A percentile compares a stretch with the other conserved stretches of the same genome.
Evolutionary conservation across 176 grass and related monocot genomes (phyloP).

Genomic region (Oryza australiensis): DNA sequence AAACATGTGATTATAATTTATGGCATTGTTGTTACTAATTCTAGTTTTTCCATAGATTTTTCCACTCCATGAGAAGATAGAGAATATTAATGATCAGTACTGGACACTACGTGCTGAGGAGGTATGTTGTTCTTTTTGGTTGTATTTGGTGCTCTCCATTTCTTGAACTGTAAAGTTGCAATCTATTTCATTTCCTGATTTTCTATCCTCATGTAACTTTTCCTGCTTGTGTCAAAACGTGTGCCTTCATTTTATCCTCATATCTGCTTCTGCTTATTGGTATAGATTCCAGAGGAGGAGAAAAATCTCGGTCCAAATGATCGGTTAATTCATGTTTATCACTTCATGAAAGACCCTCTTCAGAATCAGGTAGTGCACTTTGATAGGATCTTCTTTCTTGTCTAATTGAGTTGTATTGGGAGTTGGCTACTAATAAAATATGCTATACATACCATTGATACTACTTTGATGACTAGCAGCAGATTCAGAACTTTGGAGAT

Average conservation of each 20-base stretch:
- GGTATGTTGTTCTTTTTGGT: conserved; percentile 49
- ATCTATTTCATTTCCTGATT: not conserved
- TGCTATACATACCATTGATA: conserved; percentile 11
- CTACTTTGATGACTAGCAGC: conserved; percentile 41
- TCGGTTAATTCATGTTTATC: conserved; percentile 97
- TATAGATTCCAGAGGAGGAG: conserved; percentile 92
- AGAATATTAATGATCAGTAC: conserved; percentile 99
- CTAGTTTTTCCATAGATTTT: conserved; percentile 67
- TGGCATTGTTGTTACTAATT: conserved; percentile 24
- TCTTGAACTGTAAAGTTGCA: not conserved
- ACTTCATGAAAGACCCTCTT: conserved; percentile 87
- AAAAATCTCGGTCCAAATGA: conserved; percentile 69
- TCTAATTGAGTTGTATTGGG: conserved; percentile 18
- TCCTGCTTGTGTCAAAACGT: not conserved
- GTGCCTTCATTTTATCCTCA: conserved; percentile 23
- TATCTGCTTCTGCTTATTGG: not conserved
- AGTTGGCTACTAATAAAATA: not conserved
- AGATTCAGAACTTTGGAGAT: conserved; percentile 94
- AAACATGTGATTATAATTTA: conserved; percentile 17
- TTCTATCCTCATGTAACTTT: not conserved
- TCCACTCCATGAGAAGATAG: conserved; percentile 83
- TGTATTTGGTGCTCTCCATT: not conserved
- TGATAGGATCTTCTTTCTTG: conserved; percentile 7
- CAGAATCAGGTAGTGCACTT: conserved; percentile 75
- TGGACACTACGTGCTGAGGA: conserved; percentile 98